These are phyloP conservation scores for Mycena haematopus DNA, from an alignment of 768 basidiomycete species.

Conservation along the genomic window DNA sequence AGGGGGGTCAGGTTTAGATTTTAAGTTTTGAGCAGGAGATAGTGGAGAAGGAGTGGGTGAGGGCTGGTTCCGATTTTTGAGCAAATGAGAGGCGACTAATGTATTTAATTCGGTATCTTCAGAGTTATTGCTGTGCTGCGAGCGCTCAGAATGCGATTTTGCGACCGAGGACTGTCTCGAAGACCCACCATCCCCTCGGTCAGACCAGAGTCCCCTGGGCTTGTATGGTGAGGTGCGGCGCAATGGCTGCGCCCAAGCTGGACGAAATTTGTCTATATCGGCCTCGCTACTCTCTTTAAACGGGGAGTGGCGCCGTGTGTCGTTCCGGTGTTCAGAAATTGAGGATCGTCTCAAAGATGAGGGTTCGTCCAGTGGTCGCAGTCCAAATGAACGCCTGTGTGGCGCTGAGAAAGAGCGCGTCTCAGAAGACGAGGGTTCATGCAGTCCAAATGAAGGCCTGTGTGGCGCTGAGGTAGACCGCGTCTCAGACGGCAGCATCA, in stretches of 20 bases:
- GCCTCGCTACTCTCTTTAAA: no score
- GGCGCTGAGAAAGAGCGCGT: neutral
- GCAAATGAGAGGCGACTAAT: neutral
- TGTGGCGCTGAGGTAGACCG: neutral
- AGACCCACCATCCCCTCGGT: neutral
- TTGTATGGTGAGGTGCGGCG: neutral
- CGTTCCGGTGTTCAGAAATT: neutral
- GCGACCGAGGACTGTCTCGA: neutral
- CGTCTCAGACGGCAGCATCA: neutral
- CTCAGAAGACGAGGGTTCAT: neutral
- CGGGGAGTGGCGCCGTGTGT: neutral
- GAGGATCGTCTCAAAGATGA: neutral
- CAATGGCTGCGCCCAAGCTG: neutral
- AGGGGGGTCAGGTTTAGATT: slow-evolving; percentile 5
- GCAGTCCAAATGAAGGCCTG: slow-evolving; percentile 6
- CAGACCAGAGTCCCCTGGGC: neutral
- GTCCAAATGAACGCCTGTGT: neutral
- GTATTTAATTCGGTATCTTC: neutral
- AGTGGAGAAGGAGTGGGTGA: neutral
- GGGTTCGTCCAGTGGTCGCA: neutral
- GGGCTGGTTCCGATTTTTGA: slow-evolving; percentile 22
- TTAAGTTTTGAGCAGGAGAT: neutral
- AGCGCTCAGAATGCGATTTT: neutral
- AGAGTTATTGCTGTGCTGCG: neutral
- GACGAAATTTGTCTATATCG: neutral